These are phyloP conservation scores for Penicillium capsulatum DNA, from an alignment of 2,329 filamentous ascomycete genomes.

Conservation along the genomic window DNA sequence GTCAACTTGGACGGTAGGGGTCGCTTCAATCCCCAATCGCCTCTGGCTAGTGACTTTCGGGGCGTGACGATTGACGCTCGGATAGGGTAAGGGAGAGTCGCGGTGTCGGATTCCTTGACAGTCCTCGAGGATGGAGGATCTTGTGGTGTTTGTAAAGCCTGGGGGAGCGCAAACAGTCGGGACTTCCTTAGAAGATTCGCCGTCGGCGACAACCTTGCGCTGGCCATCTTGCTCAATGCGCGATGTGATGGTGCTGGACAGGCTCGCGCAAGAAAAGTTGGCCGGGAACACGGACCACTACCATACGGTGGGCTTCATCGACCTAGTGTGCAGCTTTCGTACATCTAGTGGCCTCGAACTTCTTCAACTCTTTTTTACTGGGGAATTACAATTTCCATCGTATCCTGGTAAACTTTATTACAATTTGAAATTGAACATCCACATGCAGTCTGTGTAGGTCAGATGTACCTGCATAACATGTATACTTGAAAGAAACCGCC, in stretches of 20 bases:
- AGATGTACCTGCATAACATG: too few species aligned
- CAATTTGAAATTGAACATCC: too few species aligned
- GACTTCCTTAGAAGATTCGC: constrained; percentile 75
- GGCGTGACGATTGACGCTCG: constrained; percentile 79
- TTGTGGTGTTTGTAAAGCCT: constrained; percentile 62
- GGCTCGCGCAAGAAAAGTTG: constrained; percentile 34
- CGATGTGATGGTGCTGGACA: constrained; percentile 19
- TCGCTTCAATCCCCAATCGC: constrained; percentile 92
- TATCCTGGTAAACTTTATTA: too few species aligned
- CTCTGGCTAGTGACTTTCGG: constrained; percentile 64
- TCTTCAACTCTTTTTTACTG: too few species aligned
- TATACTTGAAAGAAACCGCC: too few species aligned
- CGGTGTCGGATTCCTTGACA: constrained; percentile 58
- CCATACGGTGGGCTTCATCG: constrained; percentile 23
- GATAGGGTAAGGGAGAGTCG: constrained; percentile 74
- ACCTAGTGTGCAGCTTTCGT: constrained; percentile 17
- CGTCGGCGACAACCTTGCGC: constrained; percentile 53
- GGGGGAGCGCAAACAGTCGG: constrained; percentile 82
- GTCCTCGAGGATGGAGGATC: constrained; percentile 48
- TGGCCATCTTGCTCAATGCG: constrained; percentile 38
- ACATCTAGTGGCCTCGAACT: neutral
- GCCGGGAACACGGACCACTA: constrained; percentile 22
- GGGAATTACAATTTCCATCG: too few species aligned
- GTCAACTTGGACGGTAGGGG: constrained; percentile 74
- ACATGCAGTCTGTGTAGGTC: too few species aligned